phyloP scores from a whole-genome alignment of 106 monocot species.

The Alisma plantagoaquatica region DNA sequence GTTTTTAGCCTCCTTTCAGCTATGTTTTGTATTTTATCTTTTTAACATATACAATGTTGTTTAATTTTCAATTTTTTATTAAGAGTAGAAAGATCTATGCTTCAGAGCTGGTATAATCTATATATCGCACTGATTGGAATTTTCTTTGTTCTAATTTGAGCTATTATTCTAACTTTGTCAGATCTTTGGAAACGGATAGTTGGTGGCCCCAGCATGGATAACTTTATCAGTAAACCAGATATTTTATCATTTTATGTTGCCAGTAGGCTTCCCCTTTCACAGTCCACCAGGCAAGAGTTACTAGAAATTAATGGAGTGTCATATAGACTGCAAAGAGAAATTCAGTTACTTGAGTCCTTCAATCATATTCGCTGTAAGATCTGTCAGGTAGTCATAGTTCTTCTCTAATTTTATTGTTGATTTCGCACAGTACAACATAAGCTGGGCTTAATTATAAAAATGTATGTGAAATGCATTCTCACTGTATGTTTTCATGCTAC shows the following conservation, averaged over 20 bases:
- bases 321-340: slow-evolving; percentile 78
- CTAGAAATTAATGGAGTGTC: slow-evolving; percentile 91
- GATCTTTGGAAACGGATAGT: slow-evolving; percentile 83
- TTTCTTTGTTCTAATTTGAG: neutral
- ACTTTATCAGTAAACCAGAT: slow-evolving; percentile 61
- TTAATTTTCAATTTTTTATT: too few species aligned
- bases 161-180: slow-evolving; percentile 22
- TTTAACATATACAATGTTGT: too few species aligned
- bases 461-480: neutral
- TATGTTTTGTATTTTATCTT: too few species aligned
- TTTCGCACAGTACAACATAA: too few species aligned
- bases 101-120: too few species aligned
- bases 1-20: too few species aligned
- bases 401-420: neutral
- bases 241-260: slow-evolving; percentile 80
- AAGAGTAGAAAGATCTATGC: too few species aligned
- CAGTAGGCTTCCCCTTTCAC: slow-evolving; percentile 89
- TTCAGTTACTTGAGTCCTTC: slow-evolving; percentile 70
- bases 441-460: neutral
- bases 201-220: slow-evolving; percentile 63
- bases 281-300: slow-evolving; percentile 75
- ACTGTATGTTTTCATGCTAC: neutral
- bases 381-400: slow-evolving; percentile 44
- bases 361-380: slow-evolving; percentile 73
- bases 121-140: too few species aligned